A percentile compares a stretch with the other conserved stretches of the same genome.
These are phyloP conservation scores for Neofusicoccum laricinum DNA, from an alignment of 2,329 filamentous ascomycete species.

Conservation along the genomic window DNA sequence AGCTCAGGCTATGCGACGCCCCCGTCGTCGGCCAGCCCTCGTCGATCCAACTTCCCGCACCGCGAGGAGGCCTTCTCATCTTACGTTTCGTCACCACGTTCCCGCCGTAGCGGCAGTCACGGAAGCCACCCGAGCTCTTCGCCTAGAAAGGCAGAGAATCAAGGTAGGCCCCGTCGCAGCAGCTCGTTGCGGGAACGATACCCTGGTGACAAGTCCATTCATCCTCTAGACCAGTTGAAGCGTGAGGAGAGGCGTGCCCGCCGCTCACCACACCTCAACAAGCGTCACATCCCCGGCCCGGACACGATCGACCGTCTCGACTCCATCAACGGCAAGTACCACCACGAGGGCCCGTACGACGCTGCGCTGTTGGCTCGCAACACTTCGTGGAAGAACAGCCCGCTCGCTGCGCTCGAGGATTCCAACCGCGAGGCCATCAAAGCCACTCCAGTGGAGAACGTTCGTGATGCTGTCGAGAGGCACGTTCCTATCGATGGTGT, in stretches of 20 bases:
- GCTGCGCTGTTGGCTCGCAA: constrained; percentile 76
- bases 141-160: constrained; percentile 19
- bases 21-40: constrained; percentile 55
- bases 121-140: constrained; percentile 21
- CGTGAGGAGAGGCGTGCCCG: constrained; percentile 64
- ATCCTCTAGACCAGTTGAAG: constrained; percentile 65
- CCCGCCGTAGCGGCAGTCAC: constrained; percentile 34
- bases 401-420: constrained; percentile 70
- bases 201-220: constrained; percentile 62
- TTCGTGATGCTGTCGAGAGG: constrained; percentile 67
- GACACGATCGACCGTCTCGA: constrained; percentile 84
- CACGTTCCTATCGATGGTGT: constrained; percentile 81
- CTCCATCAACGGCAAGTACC: constrained; percentile 65
- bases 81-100: constrained; percentile 26
- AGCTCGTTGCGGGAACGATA: constrained; percentile 59
- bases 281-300: constrained; percentile 62
- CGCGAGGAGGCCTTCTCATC: constrained; percentile 30
- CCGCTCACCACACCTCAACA: constrained; percentile 63
- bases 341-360: constrained; percentile 90
- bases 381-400: constrained; percentile 58
- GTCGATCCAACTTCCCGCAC: constrained; percentile 37
- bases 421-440: constrained; percentile 74
- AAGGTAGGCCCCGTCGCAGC: constrained; percentile 38
- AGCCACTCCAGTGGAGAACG: constrained; percentile 76
- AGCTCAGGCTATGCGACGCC: constrained; percentile 48